Evolutionary conservation across 2,329 filamentous ascomycete genomes (phyloP).

Genomic region (Penicillium sp.): DNA sequence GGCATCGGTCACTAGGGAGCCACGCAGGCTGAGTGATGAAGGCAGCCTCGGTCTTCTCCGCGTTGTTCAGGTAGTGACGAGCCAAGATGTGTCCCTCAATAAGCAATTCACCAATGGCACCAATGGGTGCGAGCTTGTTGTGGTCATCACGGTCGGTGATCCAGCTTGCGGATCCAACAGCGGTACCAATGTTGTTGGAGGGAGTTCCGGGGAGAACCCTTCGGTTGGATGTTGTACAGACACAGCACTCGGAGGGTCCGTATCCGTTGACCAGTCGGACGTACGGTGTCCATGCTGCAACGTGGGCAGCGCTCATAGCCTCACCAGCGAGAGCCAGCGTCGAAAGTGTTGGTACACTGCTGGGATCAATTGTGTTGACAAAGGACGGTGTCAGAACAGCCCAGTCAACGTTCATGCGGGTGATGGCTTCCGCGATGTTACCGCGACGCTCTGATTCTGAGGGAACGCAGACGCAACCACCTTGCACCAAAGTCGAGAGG

Average conservation of each 20-base stretch:
- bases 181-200: constrained; percentile 20
- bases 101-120: constrained; percentile 42
- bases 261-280: constrained; percentile 14
- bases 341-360: not conserved
- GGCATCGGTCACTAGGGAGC: constrained; percentile 6
- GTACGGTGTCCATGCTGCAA: constrained; percentile 10
- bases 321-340: constrained; percentile 11
- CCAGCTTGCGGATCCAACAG: constrained; percentile 19
- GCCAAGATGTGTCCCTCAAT: constrained; percentile 46
- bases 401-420: constrained; percentile 3
- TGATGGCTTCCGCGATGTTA: constrained; percentile 49
- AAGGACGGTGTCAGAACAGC: constrained; percentile 7
- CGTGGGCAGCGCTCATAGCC: constrained; percentile 9
- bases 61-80: constrained; percentile 40
- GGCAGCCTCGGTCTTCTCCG: constrained; percentile 24
- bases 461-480: constrained; percentile 48
- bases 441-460: constrained; percentile 44
- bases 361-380: constrained; percentile 3
- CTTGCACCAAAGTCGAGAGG: constrained; percentile 18
- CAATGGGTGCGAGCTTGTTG: constrained; percentile 11
- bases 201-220: constrained; percentile 11
- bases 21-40: constrained; percentile 29
- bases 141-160: constrained; percentile 22
- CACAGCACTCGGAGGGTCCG: constrained; percentile 15
- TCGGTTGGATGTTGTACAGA: constrained; percentile 5